Percentiles rank a stretch among this genome's conserved stretches.
phyloP scores from a whole-genome alignment of 192 early-diverging fungal species.

The Rhizoclosmatium globosum region DNA sequence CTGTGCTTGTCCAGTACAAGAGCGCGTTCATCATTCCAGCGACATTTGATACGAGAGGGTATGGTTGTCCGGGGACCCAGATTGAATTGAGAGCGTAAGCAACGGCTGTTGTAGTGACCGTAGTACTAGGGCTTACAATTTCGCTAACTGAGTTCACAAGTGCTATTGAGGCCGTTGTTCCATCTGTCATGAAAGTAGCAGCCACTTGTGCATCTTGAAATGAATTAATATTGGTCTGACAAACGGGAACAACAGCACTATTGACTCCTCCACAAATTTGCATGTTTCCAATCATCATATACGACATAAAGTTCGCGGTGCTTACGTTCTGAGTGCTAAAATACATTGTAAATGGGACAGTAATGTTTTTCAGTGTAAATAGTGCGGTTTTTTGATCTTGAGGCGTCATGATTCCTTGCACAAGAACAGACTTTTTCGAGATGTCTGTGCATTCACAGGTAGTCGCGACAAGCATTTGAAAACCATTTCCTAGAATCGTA shows the following conservation, averaged over 20 bases:
- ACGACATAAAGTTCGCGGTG: neutral
- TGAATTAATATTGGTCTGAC: neutral
- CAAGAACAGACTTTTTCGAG: neutral
- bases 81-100: constrained; percentile 2
- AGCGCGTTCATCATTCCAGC: constrained; percentile 34
- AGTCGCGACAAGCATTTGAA: constrained; percentile 1
- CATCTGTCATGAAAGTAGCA: constrained; percentile 29
- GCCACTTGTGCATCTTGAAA: constrained; percentile 4
- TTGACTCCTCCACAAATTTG: constrained; percentile 24
- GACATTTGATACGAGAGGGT: constrained; percentile 16
- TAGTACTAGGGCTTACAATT: neutral
- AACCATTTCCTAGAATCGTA: constrained; percentile 27
- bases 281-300: constrained; percentile 15
- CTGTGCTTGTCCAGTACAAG: constrained; percentile 28
- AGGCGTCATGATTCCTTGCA: neutral
- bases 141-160: constrained; percentile 18
- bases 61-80: constrained; percentile 4
- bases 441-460: constrained; percentile 23
- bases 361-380: neutral
- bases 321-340: neutral
- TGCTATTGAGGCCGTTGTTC: constrained; percentile 32
- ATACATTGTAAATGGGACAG: constrained; percentile 9
- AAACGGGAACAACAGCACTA: constrained; percentile 3
- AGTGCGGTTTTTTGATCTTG: neutral
- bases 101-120: neutral